A percentile compares a stretch with the other conserved stretches of the same genome.
Evolutionary conservation across 371 early-diverging fungal species (phyloP).

Genomic region (Rhizopus delemar): DNA sequence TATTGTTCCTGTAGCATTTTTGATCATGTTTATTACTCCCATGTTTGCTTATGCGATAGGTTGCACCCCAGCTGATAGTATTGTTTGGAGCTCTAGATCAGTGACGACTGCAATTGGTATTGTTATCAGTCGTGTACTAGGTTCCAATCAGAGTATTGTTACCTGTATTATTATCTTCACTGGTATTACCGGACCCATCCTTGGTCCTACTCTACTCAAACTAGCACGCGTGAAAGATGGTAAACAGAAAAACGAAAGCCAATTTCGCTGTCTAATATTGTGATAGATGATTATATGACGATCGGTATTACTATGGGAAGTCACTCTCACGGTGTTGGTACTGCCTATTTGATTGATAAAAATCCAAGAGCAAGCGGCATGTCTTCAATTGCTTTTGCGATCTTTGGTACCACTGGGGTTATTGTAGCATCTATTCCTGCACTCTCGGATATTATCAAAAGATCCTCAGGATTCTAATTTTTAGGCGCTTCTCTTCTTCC

Average conservation of each 20-base stretch:
- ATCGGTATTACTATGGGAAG: conserved; percentile 40
- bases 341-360: conserved; percentile 32
- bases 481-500: not conserved
- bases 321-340: conserved; percentile 35
- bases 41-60: conserved; percentile 35
- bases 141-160: conserved; percentile 28
- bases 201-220: conserved; percentile 27
- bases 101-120: conserved; percentile 43
- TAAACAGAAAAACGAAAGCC: not conserved
- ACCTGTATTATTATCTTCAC: conserved; percentile 34
- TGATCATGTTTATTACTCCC: conserved; percentile 34
- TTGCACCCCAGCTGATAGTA: conserved; percentile 21
- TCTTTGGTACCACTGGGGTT: conserved; percentile 33
- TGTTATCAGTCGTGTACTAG: conserved; percentile 25
- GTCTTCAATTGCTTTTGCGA: conserved; percentile 35
- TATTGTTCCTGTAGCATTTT: conserved; percentile 22
- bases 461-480: conserved; percentile 14
- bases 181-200: conserved; percentile 33
- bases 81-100: conserved; percentile 30
- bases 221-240: conserved; percentile 30
- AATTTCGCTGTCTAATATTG: not conserved
- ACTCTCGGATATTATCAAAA: conserved; percentile 17
- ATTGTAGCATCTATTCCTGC: conserved; percentile 34
- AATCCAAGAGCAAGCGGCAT: conserved; percentile 31
- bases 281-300: conserved; percentile 36